Percentiles rank a stretch among this genome's conserved stretches.
Conservation (phyloP, 208 protist genomes). For the Willaertia magna region DNA sequence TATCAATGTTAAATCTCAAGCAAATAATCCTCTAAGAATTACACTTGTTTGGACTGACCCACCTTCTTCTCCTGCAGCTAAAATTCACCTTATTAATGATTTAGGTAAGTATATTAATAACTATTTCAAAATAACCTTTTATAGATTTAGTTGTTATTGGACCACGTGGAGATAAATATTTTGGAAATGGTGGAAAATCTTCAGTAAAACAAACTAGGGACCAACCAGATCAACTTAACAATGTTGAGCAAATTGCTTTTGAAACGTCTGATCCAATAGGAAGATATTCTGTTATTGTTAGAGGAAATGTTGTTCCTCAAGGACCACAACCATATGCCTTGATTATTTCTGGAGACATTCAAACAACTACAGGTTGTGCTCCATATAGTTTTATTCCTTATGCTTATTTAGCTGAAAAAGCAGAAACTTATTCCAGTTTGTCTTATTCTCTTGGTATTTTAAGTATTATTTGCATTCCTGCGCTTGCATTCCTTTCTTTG, state of each 20-base stretch:
- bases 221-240: background rate
- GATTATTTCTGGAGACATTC: background rate
- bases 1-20: background rate
- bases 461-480: background rate
- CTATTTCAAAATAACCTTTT: too few species aligned
- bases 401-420: background rate
- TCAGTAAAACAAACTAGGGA: background rate
- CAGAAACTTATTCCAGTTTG: background rate
- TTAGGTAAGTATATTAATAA: too few species aligned
- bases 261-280: background rate
- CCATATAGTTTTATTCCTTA: background rate
- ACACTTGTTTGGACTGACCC: background rate
- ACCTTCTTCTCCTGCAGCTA: background rate
- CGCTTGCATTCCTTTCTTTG: background rate
- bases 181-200: background rate
- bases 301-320: background rate
- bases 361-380: background rate
- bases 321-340: slow-evolving; percentile 12
- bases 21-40: background rate
- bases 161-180: background rate
- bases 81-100: background rate
- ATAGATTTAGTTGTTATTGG: background rate
- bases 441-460: background rate
- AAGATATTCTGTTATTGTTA: background rate
- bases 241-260: background rate